phyloP scores from a whole-genome alignment of 2,329 filamentous ascomycete species.

The Fusarium anthophilum region DNA sequence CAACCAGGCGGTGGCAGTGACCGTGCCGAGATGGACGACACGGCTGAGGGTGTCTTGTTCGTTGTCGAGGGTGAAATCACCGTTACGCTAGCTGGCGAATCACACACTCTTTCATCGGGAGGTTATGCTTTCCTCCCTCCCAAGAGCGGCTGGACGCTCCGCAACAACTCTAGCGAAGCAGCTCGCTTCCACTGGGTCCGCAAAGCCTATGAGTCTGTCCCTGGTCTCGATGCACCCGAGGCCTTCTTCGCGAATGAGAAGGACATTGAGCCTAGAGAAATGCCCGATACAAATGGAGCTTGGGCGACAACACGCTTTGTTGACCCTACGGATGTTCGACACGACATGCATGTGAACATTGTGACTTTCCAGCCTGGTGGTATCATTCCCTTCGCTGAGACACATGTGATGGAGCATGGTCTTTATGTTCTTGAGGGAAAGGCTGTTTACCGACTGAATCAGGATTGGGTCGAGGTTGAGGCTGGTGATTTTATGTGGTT shows the following conservation, averaged over 20 bases:
- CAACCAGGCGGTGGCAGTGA: constrained; percentile 20
- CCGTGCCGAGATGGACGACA: constrained; percentile 20
- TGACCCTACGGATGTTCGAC: constrained; percentile 12
- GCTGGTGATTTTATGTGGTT: constrained; percentile 27
- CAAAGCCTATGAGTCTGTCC: constrained; percentile 21
- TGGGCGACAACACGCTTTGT: constrained; percentile 26
- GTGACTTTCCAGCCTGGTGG: constrained; percentile 24
- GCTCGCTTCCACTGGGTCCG: constrained; percentile 28
- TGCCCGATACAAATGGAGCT: constrained; percentile 25
- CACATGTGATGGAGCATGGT: constrained; percentile 27
- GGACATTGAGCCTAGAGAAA: constrained; percentile 9
- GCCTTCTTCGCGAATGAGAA: constrained; percentile 23
- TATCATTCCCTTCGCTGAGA: constrained; percentile 22
- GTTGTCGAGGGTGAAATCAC: constrained; percentile 22
- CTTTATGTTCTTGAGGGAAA: constrained; percentile 26
- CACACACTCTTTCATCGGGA: constrained; percentile 6
- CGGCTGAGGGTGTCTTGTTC: constrained; percentile 20
- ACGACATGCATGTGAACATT: constrained; percentile 29
- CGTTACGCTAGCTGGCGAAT: constrained; percentile 3
- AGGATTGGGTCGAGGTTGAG: constrained; percentile 26
- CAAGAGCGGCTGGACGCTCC: constrained; percentile 23
- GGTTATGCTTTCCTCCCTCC: constrained; percentile 26
- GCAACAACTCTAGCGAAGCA: constrained; percentile 11
- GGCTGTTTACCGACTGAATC: constrained; percentile 20
- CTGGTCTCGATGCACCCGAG: constrained; percentile 12